Evolutionary conservation across 176 grass and related monocot species (phyloP).

Genomic region (Echinochloa phyllopogon): DNA sequence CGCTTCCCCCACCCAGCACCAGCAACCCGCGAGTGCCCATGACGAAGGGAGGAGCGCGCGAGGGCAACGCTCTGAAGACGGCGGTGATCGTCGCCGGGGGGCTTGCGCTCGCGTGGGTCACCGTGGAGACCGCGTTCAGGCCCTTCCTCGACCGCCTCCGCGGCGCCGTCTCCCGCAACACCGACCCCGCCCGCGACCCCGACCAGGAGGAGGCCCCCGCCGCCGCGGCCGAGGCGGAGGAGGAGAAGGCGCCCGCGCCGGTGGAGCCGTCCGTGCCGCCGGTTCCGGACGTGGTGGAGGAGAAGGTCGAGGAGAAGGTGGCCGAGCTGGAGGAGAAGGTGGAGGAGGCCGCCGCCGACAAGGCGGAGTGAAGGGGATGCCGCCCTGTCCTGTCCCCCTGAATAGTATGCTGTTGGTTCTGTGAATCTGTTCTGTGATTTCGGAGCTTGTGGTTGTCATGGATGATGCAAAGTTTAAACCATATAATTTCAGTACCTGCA

Average conservation of each 20-base stretch:
- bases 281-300: constrained; percentile 7
- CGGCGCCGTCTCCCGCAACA: constrained; percentile 53
- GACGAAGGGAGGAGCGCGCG: constrained; percentile 57
- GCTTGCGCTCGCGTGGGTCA: constrained; percentile 75
- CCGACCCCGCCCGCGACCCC: constrained; percentile 63
- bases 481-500: constrained; percentile 20
- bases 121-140: constrained; percentile 86
- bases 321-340: constrained; percentile 36
- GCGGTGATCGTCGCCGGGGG: constrained; percentile 77
- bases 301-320: constrained; percentile 31
- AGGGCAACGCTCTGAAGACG: constrained; percentile 75
- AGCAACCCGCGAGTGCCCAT: constrained; percentile 39
- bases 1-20: constrained; percentile 8
- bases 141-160: constrained; percentile 82
- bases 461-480: constrained; percentile 45
- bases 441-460: constrained; percentile 34
- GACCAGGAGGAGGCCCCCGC: constrained; percentile 40
- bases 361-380: constrained; percentile 46
- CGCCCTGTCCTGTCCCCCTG: background rate
- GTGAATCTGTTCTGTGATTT: constrained; percentile 36
- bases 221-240: constrained; percentile 11
- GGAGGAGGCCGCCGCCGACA: constrained; percentile 26
- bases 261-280: constrained; percentile 51
- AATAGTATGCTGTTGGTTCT: constrained; percentile 36
- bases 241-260: constrained; percentile 23